phyloP scores from a whole-genome alignment of 176 grass and related monocot species.

The Tillandsia fasciculata region DNA sequence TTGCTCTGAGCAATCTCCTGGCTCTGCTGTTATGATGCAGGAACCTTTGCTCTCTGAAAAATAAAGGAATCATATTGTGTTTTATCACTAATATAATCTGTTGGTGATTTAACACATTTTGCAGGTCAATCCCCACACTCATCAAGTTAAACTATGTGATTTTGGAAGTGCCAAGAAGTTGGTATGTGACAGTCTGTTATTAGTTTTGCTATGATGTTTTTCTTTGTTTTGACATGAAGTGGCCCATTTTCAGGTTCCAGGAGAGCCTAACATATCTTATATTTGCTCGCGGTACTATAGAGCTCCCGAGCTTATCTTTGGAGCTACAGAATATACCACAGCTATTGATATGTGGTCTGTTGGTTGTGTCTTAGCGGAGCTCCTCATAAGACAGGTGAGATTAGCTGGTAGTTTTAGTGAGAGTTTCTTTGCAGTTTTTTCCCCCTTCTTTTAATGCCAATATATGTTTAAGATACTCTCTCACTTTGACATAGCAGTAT shows the following conservation, averaged over 20 bases:
- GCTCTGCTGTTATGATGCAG: background rate
- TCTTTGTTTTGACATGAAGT: slow-evolving; percentile 28
- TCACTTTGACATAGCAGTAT: background rate
- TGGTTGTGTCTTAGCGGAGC: slow-evolving; percentile 92
- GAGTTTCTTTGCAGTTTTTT: slow-evolving; percentile 9
- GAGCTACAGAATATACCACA: slow-evolving; percentile 84
- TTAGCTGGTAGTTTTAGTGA: background rate
- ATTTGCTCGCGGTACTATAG: slow-evolving; percentile 98
- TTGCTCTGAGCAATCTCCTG: background rate
- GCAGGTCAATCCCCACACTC: slow-evolving; percentile 81
- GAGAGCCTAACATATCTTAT: slow-evolving; percentile 96
- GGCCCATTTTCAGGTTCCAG: slow-evolving; percentile 59
- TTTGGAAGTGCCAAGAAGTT: slow-evolving; percentile 98
- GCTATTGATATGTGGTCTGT: slow-evolving; percentile 99
- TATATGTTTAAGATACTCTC: background rate
- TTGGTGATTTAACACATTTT: slow-evolving; percentile 19
- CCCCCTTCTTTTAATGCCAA: slow-evolving; percentile 2
- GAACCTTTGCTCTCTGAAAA: background rate
- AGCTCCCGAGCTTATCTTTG: slow-evolving; percentile 96
- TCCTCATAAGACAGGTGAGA: slow-evolving; percentile 73
- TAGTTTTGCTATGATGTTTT: slow-evolving; percentile 6
- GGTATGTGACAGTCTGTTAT: slow-evolving; percentile 31
- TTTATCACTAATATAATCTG: background rate
- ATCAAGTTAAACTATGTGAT: slow-evolving; percentile 92
- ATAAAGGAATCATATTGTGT: background rate